Base-by-base conservation (phyloP, 495 filamentous ascomycete genomes). In the Aspergillus sclerotioniger region DNA sequence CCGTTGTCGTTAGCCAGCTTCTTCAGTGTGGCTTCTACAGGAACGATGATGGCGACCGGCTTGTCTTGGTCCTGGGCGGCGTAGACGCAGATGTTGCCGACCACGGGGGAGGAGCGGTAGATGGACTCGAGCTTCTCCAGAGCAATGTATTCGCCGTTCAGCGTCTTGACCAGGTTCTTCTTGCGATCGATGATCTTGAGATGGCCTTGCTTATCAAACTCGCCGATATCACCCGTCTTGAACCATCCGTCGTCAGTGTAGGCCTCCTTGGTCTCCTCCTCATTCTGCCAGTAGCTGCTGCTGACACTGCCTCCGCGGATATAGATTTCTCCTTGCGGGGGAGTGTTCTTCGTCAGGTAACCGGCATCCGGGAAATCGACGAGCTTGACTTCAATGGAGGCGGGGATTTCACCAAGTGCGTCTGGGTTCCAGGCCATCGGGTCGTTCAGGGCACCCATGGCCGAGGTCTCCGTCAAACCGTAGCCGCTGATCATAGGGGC, bases 41-140 rank as follows among this genome's bases (percentile, higher is more conserved):
- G 94, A 12, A 97, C 90, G 63, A 98, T 96, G 64, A 98, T 93
- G 17, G 94, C 94, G 57, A 98, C 74, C 1, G 94, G 94, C 79
- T 90, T 96, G 65, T 83, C 82, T 71, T 94, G 86, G 60, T 87
- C 81, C 60, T 82, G 63, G 48, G 90, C 90, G 54, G 93, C 94
- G 65, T 95, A 92, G 50, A 96, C 89, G 70, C 94, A 97, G 72
- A 98, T 96, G 74, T 98, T 98, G 65, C 82, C 88, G 20, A 97
- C 92, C 3, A 97, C 83, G 7, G 88, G 81, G 6, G 85, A 82
- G 32, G 92, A 86, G 55, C 94, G 90, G 76, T 98, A 98, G 59
- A 96, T 80, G 4, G 91, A 92, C 77, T 98, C 94, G 52, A 98
- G 90, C 83, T 98, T 98, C 85, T 98, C 94, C 17, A 98, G 82